Base-by-base conservation (phyloP, 441 rosid species). In the Jatropha multifida region DNA sequence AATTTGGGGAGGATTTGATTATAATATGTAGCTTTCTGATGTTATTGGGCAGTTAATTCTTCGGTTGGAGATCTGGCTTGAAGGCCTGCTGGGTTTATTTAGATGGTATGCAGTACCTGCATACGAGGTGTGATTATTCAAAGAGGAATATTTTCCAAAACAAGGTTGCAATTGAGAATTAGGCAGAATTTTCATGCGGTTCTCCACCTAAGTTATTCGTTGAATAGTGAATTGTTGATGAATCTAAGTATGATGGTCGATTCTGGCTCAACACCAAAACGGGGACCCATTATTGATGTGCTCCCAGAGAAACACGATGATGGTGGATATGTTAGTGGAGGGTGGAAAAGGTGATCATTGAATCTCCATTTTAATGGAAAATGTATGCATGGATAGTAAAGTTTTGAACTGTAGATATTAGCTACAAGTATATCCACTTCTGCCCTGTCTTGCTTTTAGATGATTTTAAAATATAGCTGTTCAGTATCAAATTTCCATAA, bases 31-130 rank as follows among this genome's bases (percentile, higher is more conserved):
- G 37, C 55, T 71, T 65, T 75, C 58, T 68, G 41, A 13, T 37
- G 65, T 65, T 54, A 41, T n/a, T 70, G 49, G 18, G 55, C 78
- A 65, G 76, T 18, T 72, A 26, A 23, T 69, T 70, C 60, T 27
- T 51, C 58, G 54, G 26, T 46, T 46, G n/a, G 49, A 79, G 82
- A 77, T 76, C 83, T 79, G 76, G 77, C 72, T 52, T 71, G 74
- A 23, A 70, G 86, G 80, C 76, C 65, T 64, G 78, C 51, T 64
- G 61, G 73, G 70, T 65, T 44, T 69, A 65, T 77, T 85, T 94
- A 89, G 91, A 94, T 92, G 99, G 81, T 94, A 87, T 90, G 92
- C 94, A 81, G 51, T 83, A 85, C 82, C 76, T 87, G 78, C 85
- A 26, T 86, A 78, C 85, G 86, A 88, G 84, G 85, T 82, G 85